These are phyloP conservation scores for Cyclotella atomus DNA, from an alignment of 108 stramenopile genomes.

Conservation along the genomic window DNA sequence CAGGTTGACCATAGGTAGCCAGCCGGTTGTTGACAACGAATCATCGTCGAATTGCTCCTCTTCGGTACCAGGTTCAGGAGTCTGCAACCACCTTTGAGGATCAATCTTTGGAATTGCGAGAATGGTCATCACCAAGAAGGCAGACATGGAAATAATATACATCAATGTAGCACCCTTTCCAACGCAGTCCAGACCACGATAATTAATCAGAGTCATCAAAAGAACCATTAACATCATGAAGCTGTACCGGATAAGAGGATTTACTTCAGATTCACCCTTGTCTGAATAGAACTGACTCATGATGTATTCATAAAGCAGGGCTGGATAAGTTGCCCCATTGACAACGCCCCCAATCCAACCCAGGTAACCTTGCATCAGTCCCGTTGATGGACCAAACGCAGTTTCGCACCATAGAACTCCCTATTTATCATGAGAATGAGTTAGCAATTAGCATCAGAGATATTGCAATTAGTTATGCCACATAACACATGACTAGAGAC, in stretches of 20 bases:
- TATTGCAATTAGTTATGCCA: background rate
- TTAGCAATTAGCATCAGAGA: background rate
- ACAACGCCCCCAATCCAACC: slow-evolving; percentile 92
- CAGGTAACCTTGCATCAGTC: slow-evolving; percentile 87
- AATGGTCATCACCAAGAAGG: slow-evolving; percentile 64
- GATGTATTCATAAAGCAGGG: slow-evolving; percentile 84
- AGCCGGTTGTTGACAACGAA: slow-evolving; percentile 23
- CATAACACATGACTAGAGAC: background rate
- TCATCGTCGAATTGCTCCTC: slow-evolving; percentile 38
- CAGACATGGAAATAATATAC: slow-evolving; percentile 58
- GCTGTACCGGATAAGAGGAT: slow-evolving; percentile 26
- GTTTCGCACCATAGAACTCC: slow-evolving; percentile 50
- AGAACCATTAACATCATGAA: slow-evolving; percentile 17
- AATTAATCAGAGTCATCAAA: slow-evolving; percentile 46
- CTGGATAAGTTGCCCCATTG: slow-evolving; percentile 92
- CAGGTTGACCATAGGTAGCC: slow-evolving; percentile 27
- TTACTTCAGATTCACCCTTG: slow-evolving; percentile 11
- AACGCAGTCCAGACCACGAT: slow-evolving; percentile 65
- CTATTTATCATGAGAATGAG: background rate
- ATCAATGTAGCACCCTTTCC: slow-evolving; percentile 51
- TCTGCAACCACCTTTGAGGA: slow-evolving; percentile 58
- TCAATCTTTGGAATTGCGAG: slow-evolving; percentile 56
- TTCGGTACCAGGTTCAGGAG: slow-evolving; percentile 32
- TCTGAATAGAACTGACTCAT: slow-evolving; percentile 52
- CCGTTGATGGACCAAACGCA: slow-evolving; percentile 86